Base-by-base conservation (phyloP, 176 grass and related monocot species). In the Pontederia paniculata region DNA sequence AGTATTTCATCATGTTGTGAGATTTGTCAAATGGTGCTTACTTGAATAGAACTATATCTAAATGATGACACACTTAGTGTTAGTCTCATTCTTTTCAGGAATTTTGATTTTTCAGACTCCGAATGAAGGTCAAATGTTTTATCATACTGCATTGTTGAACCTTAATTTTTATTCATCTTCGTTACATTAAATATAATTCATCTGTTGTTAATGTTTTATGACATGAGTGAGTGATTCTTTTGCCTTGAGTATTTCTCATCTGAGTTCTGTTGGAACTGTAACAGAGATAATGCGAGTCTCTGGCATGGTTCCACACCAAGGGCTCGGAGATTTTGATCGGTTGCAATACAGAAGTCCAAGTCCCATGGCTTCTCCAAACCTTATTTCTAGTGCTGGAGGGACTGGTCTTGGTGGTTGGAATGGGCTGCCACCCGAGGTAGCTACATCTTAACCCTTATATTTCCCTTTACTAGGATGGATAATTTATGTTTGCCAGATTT, bases 251-350 rank as follows among this genome's bases (percentile, higher is more conserved):
- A 17, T 61, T 45, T 0, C 43, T 21, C 18, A 18, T 19, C 42
- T 66, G n/a, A 13, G 51, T 2, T 66, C n/a, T 52, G 7, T 25
- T 42, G 50, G 50, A 44, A 43, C 28, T 56, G 20, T 59, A 44
- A 28, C 84, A 95, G 89, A 95, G 75, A 85, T 95, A 85, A 55
- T 83, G 73, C 76, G 81, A 77, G 84, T 89, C 62, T 83, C 84
- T 18, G 75, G 45, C 67, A 66, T 95, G 72, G 60, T 79, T 21
- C 57, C 66, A 1, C 76, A 77, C 67, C 75, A 78, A 45, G 81
- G 78, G 21, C 78, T 89, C 61, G 81, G 69, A 15, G 78, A 95
- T 46, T 89, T 76, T 18, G 78, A 85, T 20, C 77, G 78, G 75
- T 9, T 83, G 46, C 76, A 69, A 1, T 8, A 69, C 5, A 66